Conservation (phyloP, 2,329 filamentous ascomycete genomes). For the Grosmannia huntii region DNA sequence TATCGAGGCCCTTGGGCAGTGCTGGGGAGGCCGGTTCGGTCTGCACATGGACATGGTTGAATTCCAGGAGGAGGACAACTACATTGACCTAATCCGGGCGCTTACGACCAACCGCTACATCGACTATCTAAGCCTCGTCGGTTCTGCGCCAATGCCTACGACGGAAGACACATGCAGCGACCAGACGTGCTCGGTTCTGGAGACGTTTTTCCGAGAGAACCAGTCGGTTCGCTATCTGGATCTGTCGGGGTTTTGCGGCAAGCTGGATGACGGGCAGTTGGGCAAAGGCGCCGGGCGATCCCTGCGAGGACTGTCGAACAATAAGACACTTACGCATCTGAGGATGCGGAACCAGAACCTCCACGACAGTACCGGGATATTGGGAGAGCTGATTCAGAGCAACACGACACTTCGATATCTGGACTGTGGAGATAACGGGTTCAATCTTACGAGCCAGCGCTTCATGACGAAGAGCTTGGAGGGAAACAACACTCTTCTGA, state of each 20-base stretch:
- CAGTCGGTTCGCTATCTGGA: conserved; percentile 38
- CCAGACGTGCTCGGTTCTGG: conserved; percentile 34
- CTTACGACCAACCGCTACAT: conserved; percentile 37
- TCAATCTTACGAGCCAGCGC: conserved; percentile 37
- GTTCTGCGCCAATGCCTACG: conserved; percentile 33
- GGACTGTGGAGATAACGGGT: conserved; percentile 42
- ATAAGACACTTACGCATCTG: conserved; percentile 29
- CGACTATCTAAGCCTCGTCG: conserved; percentile 38
- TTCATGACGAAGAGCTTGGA: conserved; percentile 32
- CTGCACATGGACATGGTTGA: conserved; percentile 46
- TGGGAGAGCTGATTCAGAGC: conserved; percentile 36
- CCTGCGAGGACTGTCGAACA: conserved; percentile 20
- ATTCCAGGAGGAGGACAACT: conserved; percentile 37
- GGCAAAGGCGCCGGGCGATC: conserved; percentile 39
- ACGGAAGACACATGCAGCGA: conserved; percentile 22
- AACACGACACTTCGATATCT: conserved; percentile 38
- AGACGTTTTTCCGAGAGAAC: conserved; percentile 39
- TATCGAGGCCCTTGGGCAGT: conserved; percentile 31
- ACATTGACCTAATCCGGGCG: conserved; percentile 35
- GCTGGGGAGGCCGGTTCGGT: conserved; percentile 31
- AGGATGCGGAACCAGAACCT: conserved; percentile 44
- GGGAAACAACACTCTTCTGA: conserved; percentile 28
- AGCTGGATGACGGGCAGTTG: conserved; percentile 43
- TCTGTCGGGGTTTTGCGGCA: conserved; percentile 43
- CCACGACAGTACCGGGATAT: conserved; percentile 35